phyloP scores from a whole-genome alignment of 495 filamentous ascomycete species.

The Penicillium subrubescens region DNA sequence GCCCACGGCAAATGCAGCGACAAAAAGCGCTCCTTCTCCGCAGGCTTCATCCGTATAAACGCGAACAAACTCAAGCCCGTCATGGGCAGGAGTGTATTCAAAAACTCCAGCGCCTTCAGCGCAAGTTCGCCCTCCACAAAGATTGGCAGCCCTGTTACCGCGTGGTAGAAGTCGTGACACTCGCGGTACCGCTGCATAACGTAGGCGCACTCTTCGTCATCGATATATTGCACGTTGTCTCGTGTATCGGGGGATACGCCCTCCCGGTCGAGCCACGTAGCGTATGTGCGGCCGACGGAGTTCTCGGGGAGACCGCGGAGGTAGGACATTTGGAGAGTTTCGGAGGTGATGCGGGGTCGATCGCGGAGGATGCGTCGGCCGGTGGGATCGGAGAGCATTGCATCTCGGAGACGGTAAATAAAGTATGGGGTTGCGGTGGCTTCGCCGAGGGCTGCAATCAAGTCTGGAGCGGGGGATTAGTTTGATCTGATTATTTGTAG shows the following conservation, averaged over 20 bases:
- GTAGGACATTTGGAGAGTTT: slow-evolving; percentile 66
- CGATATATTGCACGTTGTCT: slow-evolving; percentile 79
- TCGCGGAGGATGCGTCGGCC: slow-evolving; percentile 91
- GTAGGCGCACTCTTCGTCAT: slow-evolving; percentile 93
- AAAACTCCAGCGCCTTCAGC: slow-evolving; percentile 94
- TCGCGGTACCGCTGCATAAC: slow-evolving; percentile 99
- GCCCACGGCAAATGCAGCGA: slow-evolving; percentile 88
- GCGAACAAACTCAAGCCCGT: slow-evolving; percentile 82
- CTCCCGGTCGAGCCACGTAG: slow-evolving; percentile 86
- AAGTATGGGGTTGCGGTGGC: slow-evolving; percentile 94
- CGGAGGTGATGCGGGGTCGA: slow-evolving; percentile 83
- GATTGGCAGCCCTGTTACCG: slow-evolving; percentile 87
- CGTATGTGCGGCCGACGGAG: slow-evolving; percentile 85
- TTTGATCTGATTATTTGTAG: background rate
- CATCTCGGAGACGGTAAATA: slow-evolving; percentile 86
- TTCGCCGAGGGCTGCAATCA: slow-evolving; percentile 92
- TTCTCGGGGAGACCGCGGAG: slow-evolving; percentile 72
- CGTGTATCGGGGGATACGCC: slow-evolving; percentile 92
- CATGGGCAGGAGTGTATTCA: slow-evolving; percentile 93
- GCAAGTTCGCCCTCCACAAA: slow-evolving; percentile 92
- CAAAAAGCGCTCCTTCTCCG: slow-evolving; percentile 73
- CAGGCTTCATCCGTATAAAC: slow-evolving; percentile 68
- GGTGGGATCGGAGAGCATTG: slow-evolving; percentile 82
- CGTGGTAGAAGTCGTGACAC: slow-evolving; percentile 98
- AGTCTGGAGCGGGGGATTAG: slow-evolving; percentile 56